phyloP scores from a whole-genome alignment of 163 green algal genomes.

The Scenedesmus sp. region DNA sequence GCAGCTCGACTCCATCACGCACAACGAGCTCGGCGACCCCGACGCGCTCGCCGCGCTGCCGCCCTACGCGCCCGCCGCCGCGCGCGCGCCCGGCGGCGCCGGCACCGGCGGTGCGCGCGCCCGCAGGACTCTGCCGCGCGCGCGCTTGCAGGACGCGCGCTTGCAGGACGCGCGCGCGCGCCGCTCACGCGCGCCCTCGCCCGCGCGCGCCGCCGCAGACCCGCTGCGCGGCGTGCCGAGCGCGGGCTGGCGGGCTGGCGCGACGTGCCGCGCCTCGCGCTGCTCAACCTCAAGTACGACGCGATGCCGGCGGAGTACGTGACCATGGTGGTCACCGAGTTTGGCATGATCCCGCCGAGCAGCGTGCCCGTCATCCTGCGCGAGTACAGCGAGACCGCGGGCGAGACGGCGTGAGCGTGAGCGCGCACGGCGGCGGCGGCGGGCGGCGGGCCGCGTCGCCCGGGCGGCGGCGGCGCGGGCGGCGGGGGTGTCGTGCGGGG shows the following conservation, averaged over 20 bases:
- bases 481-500: too few species aligned
- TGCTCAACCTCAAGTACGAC: slow-evolving; percentile 96
- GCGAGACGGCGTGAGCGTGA: too few species aligned
- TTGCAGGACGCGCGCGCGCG: too few species aligned
- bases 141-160: too few species aligned
- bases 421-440: too few species aligned
- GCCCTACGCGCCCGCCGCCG: not conserved
- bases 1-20: slow-evolving; percentile 94
- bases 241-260: slow-evolving; percentile 58
- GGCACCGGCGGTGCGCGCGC: too few species aligned
- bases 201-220: slow-evolving; percentile 7
- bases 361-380: slow-evolving; percentile 92
- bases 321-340: slow-evolving; percentile 93
- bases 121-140: too few species aligned
- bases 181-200: too few species aligned
- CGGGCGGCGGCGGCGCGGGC: too few species aligned
- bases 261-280: slow-evolving; percentile 60
- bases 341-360: slow-evolving; percentile 91
- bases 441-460: too few species aligned
- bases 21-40: slow-evolving; percentile 95
- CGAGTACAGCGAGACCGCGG: slow-evolving; percentile 63
- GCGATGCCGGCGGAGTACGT: slow-evolving; percentile 91
- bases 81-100: not conserved
- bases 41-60: slow-evolving; percentile 56
- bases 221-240: slow-evolving; percentile 5